Conservation (phyloP, 148 eudicot genomes). For the Fagopyrum homotropicum region DNA sequence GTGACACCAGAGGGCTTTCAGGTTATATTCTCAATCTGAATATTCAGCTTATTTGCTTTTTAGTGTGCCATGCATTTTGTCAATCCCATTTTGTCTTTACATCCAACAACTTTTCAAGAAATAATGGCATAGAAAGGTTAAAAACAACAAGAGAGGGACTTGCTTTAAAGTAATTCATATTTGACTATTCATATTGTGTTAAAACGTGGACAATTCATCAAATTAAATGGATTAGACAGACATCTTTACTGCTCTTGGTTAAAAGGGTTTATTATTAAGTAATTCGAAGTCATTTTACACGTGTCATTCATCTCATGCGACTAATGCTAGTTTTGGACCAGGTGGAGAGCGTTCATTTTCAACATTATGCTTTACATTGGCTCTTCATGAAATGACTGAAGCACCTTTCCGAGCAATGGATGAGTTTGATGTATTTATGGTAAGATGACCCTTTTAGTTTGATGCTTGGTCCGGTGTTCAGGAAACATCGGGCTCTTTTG, state of each 20-base stretch:
- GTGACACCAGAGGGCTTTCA: slow-evolving; percentile 97
- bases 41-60: not conserved
- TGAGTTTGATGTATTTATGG: slow-evolving; percentile 98
- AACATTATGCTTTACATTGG: slow-evolving; percentile 91
- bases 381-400: slow-evolving; percentile 98
- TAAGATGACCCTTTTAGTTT: slow-evolving; percentile 20
- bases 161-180: not conserved
- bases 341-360: slow-evolving; percentile 97
- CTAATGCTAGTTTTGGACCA: slow-evolving; percentile 18
- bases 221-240: not conserved
- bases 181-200: not conserved
- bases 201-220: not conserved
- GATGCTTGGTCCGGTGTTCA: not conserved
- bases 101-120: not conserved
- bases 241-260: not conserved
- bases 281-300: not conserved
- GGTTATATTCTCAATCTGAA: slow-evolving; percentile 36
- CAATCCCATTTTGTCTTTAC: not conserved
- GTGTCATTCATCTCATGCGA: not conserved
- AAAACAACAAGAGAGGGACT: not conserved
- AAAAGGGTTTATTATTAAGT: not conserved
- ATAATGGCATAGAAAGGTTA: not conserved
- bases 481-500: not conserved
- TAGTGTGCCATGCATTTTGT: not conserved
- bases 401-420: slow-evolving; percentile 99